Conservation (phyloP, 2,329 filamentous ascomycete genomes). For the Cordyceps tenuipes region DNA sequence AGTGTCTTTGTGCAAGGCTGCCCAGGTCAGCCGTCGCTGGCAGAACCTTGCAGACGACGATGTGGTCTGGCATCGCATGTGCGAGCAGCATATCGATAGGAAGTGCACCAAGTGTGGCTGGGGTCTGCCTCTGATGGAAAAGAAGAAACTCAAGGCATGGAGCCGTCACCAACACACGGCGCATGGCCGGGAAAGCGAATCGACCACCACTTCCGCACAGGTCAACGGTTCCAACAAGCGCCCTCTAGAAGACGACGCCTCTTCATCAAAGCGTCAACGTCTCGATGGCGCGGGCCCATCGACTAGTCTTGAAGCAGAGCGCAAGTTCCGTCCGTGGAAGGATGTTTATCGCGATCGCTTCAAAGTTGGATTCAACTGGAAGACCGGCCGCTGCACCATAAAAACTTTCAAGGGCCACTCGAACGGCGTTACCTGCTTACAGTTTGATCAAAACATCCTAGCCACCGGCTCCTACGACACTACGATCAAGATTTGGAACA, state of each 20-base stretch:
- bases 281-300: constrained; percentile 19
- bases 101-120: constrained; percentile 95
- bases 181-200: constrained; percentile 23
- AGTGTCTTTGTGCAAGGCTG: constrained; percentile 87
- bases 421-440: constrained; percentile 56
- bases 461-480: constrained; percentile 93
- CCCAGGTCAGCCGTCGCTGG: constrained; percentile 88
- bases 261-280: constrained; percentile 27
- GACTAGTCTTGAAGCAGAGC: constrained; percentile 32
- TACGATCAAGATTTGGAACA: constrained; percentile 94
- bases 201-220: constrained; percentile 19
- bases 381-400: constrained; percentile 80
- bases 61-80: constrained; percentile 95
- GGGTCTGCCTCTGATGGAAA: constrained; percentile 83
- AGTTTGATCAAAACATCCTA: constrained; percentile 77
- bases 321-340: constrained; percentile 71
- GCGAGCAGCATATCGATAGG: constrained; percentile 88
- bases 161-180: constrained; percentile 72
- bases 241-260: constrained; percentile 22
- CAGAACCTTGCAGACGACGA: constrained; percentile 88
- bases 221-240: constrained; percentile 29
- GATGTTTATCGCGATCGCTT: constrained; percentile 93
- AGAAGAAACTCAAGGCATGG: constrained; percentile 78
- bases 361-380: constrained; percentile 96
- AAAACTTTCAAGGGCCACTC: constrained; percentile 77